A percentile compares a stretch with the other conserved stretches of the same genome.
These are phyloP conservation scores for Themeda triandra DNA, from an alignment of 176 grass and related monocot species.

Conservation along the genomic window DNA sequence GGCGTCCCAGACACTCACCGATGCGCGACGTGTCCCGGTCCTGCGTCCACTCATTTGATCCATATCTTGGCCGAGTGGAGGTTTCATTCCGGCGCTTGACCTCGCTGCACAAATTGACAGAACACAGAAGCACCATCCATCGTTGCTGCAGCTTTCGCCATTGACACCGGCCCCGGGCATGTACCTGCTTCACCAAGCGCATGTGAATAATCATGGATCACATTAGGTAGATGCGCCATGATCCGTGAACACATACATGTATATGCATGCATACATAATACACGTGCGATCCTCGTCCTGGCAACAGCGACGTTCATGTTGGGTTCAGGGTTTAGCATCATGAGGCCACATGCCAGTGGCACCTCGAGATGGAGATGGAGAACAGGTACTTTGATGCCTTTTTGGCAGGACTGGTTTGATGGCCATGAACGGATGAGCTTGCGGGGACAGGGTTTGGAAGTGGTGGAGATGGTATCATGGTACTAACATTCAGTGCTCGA, in stretches of 20 bases:
- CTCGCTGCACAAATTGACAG: constrained; percentile 14
- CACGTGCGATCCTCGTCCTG: constrained; percentile 13
- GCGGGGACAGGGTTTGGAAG: background rate
- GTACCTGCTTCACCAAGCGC: constrained; percentile 29
- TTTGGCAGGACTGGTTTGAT: constrained; percentile 6
- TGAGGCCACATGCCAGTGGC: constrained; percentile 19
- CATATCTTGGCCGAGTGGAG: constrained; percentile 9
- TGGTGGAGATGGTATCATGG: background rate
- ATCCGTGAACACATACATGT: constrained; percentile 3
- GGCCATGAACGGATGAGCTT: constrained; percentile 17
- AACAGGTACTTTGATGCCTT: constrained; percentile 16
- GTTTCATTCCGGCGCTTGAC: constrained; percentile 39
- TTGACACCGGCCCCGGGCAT: background rate
- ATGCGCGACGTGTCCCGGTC: background rate
- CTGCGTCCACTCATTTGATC: constrained; percentile 1
- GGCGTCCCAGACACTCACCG: background rate
- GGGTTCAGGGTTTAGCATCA: constrained; percentile 16
- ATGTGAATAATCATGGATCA: constrained; percentile 19
- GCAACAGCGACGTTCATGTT: background rate
- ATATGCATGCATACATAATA: background rate
- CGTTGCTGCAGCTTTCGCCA: constrained; percentile 43
- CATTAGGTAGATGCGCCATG: background rate
- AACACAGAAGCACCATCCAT: background rate
- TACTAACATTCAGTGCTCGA: background rate
- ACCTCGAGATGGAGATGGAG: constrained; percentile 6